Percentiles rank a stretch among this genome's conserved stretches.
Conservation (phyloP, 2,329 filamentous ascomycete genomes). For the Clonostachys chloroleuca region DNA sequence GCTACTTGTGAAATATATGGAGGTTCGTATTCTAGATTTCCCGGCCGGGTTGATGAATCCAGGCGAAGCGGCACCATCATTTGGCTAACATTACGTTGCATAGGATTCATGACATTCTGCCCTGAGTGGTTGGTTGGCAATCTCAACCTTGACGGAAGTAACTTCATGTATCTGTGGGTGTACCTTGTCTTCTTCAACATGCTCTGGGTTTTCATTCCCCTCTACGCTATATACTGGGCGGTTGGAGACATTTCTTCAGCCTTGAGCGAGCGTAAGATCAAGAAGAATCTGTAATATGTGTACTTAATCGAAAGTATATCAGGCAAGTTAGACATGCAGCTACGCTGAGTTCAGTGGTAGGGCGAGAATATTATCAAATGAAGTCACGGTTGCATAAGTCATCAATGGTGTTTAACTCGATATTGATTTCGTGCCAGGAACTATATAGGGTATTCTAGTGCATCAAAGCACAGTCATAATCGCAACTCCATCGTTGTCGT, state of each 20-base stretch:
- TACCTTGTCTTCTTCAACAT: constrained; percentile 67
- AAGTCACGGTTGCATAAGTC: no score
- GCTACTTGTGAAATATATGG: constrained; percentile 65
- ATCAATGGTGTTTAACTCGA: neutral
- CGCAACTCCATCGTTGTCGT: no score
- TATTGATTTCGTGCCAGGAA: neutral
- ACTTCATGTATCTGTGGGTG: constrained; percentile 65
- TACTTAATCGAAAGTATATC: no score
- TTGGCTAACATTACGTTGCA: neutral
- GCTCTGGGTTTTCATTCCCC: constrained; percentile 61
- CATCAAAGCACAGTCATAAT: no score
- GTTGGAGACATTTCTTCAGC: constrained; percentile 50
- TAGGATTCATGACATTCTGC: constrained; percentile 67
- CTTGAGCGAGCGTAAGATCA: constrained; percentile 26
- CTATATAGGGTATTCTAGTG: no score
- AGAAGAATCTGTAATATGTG: constrained; percentile 12
- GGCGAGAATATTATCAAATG: no score
- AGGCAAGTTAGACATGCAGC: no score
- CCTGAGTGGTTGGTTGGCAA: constrained; percentile 64
- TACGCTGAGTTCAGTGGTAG: no score
- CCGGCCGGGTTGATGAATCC: neutral
- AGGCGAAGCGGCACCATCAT: no score
- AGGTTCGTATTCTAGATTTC: constrained; percentile 27
- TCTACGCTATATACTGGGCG: constrained; percentile 53
- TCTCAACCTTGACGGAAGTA: constrained; percentile 58